phyloP scores from a whole-genome alignment of 495 filamentous ascomycete genomes.

The Trichoderma asperelloides region DNA sequence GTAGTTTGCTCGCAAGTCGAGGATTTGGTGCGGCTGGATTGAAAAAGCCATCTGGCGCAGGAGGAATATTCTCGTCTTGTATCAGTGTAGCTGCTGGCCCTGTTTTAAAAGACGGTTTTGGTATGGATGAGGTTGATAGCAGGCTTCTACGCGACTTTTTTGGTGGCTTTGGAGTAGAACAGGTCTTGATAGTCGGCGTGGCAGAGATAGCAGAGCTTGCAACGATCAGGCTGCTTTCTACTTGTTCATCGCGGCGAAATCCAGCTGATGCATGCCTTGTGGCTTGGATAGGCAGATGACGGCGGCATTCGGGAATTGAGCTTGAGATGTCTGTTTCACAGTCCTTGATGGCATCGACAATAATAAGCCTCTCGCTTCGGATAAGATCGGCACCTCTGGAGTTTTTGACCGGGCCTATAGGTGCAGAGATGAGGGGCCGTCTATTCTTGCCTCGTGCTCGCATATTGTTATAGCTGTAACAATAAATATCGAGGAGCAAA shows the following conservation, averaged over 20 bases:
- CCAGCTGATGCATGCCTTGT: not conserved
- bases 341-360: slow-evolving; percentile 9
- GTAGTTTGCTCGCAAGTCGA: slow-evolving; percentile 11
- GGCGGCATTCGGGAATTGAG: not conserved
- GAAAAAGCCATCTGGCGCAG: not conserved
- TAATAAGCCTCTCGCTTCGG: slow-evolving; percentile 8
- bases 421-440: slow-evolving; percentile 6
- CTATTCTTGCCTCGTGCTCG: slow-evolving; percentile 2
- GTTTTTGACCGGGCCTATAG: slow-evolving; percentile 10
- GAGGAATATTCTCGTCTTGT: slow-evolving; percentile 11
- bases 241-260: not conserved
- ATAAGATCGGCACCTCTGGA: slow-evolving; percentile 7
- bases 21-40: not conserved
- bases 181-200: not conserved
- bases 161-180: not conserved
- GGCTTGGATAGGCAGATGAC: not conserved
- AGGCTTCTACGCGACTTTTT: not conserved
- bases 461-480: not conserved
- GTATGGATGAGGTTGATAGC: not conserved
- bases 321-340: not conserved
- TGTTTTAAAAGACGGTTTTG: not conserved
- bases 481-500: not conserved
- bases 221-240: not conserved
- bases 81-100: not conserved
- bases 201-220: slow-evolving; percentile 9